phyloP scores from a whole-genome alignment of 345 rosid genomes.

The Melaleuca quinquenervia region DNA sequence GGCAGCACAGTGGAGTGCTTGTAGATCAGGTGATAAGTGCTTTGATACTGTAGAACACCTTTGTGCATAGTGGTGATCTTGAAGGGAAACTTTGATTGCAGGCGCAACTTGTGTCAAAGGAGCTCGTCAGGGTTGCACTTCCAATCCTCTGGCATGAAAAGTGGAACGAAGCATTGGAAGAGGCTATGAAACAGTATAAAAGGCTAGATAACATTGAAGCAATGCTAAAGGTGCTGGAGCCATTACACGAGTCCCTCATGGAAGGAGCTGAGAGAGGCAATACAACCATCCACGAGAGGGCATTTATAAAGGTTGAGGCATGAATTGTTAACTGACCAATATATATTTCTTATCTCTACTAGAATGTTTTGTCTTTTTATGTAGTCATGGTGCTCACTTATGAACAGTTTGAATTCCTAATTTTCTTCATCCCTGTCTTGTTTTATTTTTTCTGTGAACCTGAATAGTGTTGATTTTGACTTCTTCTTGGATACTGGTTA shows the following conservation, averaged over 20 bases:
- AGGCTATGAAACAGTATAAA: constrained; percentile 91
- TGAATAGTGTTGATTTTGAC: neutral
- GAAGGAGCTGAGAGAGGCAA: constrained; percentile 72
- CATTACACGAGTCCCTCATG: constrained; percentile 79
- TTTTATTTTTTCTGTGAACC: neutral
- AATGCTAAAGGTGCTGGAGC: constrained; percentile 90
- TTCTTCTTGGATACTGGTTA: neutral
- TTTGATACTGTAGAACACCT: neutral
- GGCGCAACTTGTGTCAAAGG: constrained; percentile 97
- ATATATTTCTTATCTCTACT: neutral
- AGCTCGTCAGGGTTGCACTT: constrained; percentile 76
- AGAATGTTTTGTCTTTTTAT: neutral
- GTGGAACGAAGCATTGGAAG: constrained; percentile 98
- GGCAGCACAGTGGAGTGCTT: constrained; percentile 88
- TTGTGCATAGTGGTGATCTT: neutral
- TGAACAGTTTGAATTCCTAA: neutral
- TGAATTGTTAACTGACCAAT: neutral
- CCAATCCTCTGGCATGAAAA: constrained; percentile 88
- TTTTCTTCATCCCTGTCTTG: neutral
- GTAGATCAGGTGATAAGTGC: constrained; percentile 72
- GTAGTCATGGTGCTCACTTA: neutral
- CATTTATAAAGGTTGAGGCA: constrained; percentile 76
- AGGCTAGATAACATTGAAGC: constrained; percentile 94
- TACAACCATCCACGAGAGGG: constrained; percentile 73
- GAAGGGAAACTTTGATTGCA: constrained; percentile 7